These are phyloP conservation scores for Blastocystis sp. DNA, from an alignment of 352 stramenopile species.

Conservation along the genomic window DNA sequence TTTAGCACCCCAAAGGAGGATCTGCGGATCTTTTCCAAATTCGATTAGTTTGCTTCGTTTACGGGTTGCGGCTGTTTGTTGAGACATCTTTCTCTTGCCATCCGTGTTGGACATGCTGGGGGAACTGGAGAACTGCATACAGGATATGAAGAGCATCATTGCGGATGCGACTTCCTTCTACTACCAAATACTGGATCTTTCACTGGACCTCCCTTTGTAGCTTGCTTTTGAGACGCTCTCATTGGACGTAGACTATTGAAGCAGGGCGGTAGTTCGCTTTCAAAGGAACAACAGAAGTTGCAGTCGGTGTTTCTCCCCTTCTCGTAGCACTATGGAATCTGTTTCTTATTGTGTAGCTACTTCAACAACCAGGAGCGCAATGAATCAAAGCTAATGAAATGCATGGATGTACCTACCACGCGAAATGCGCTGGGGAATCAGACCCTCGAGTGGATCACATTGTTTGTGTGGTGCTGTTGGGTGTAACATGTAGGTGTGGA, in stretches of 20 bases:
- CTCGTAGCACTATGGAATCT: neutral
- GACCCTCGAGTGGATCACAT: slow-evolving; percentile 18
- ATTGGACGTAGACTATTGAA: slow-evolving; percentile 7
- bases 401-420: neutral
- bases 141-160: slow-evolving; percentile 4
- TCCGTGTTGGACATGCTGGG: neutral
- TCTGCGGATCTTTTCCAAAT: slow-evolving; percentile 53
- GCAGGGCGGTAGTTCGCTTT: neutral
- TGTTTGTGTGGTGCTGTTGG: neutral
- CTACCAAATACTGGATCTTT: slow-evolving; percentile 7
- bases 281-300: neutral
- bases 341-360: neutral
- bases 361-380: slow-evolving; percentile 27
- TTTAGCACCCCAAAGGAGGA: slow-evolving; percentile 63
- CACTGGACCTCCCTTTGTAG: neutral
- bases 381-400: neutral
- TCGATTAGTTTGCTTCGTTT: slow-evolving; percentile 17
- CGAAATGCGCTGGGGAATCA: neutral
- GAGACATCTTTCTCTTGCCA: too few species aligned
- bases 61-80: neutral
- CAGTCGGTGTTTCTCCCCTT: neutral
- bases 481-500: neutral
- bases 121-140: neutral
- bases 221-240: neutral
- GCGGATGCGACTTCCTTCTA: neutral